Conservation (phyloP, 2,329 filamentous ascomycete genomes). For the Gnomoniopsis sp. region DNA sequence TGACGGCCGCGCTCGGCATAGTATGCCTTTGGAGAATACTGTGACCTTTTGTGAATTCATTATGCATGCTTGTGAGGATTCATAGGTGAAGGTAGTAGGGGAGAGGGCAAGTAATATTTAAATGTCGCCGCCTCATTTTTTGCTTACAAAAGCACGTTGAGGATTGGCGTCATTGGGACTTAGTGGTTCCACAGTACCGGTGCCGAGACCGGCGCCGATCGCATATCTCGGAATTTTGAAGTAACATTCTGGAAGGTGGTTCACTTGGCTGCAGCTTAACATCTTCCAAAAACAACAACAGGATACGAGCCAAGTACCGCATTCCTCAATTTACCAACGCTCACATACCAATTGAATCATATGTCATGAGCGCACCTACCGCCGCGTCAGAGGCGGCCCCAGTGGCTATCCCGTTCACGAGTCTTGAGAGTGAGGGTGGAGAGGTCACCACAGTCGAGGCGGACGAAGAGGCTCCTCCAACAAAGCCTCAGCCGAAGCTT, state of each 20-base stretch:
- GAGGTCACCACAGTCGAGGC: neutral
- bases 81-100: neutral
- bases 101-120: neutral
- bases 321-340: too few species aligned
- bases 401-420: too few species aligned
- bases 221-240: too few species aligned
- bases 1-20: conserved; percentile 19
- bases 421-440: too few species aligned
- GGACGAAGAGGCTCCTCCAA: conserved; percentile 9
- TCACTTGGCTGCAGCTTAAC: too few species aligned
- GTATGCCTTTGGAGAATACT: conserved; percentile 7
- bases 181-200: neutral
- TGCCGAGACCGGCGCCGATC: neutral
- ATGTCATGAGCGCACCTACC: too few species aligned
- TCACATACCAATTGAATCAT: too few species aligned
- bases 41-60: conserved; percentile 11
- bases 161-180: neutral
- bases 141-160: conserved; percentile 2
- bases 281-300: too few species aligned
- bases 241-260: too few species aligned
- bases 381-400: too few species aligned
- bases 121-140: neutral
- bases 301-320: too few species aligned
- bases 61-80: neutral
- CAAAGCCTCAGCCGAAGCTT: conserved; percentile 31